phyloP scores from a whole-genome alignment of 2,329 filamentous ascomycete species.

The Ophiocordyceps unilateralis region DNA sequence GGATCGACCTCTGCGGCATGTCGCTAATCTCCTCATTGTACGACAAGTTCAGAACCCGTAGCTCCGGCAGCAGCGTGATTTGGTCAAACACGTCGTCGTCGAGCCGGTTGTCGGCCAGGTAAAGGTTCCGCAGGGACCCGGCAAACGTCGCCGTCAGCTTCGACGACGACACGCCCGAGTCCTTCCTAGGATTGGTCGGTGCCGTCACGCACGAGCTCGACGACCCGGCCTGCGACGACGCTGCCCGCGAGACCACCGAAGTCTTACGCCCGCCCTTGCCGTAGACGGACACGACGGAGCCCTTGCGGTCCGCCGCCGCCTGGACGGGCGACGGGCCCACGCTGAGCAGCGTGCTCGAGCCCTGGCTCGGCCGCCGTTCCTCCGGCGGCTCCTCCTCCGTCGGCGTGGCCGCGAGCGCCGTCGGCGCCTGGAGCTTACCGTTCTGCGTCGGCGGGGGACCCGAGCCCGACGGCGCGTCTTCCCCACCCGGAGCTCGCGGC shows the following conservation, averaged over 20 bases:
- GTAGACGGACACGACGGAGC: slow-evolving; percentile 67
- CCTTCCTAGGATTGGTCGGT: slow-evolving; percentile 49
- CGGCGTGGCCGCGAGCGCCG: slow-evolving; percentile 38
- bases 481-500: slow-evolving; percentile 40
- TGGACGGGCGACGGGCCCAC: slow-evolving; percentile 56
- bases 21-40: slow-evolving; percentile 84
- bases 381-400: slow-evolving; percentile 65
- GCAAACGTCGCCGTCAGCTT: slow-evolving; percentile 76
- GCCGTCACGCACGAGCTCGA: slow-evolving; percentile 31
- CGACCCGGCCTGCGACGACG: slow-evolving; percentile 22
- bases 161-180: slow-evolving; percentile 69
- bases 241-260: slow-evolving; percentile 56
- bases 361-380: slow-evolving; percentile 64
- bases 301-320: slow-evolving; percentile 46
- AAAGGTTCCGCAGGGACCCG: slow-evolving; percentile 65
- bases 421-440: slow-evolving; percentile 22
- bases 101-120: slow-evolving; percentile 82
- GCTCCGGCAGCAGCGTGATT: slow-evolving; percentile 61
- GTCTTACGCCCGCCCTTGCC: slow-evolving; percentile 70
- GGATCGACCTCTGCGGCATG: slow-evolving; percentile 74
- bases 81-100: slow-evolving; percentile 94
- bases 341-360: slow-evolving; percentile 59
- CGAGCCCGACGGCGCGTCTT: slow-evolving; percentile 6
- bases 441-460: slow-evolving; percentile 17
- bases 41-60: slow-evolving; percentile 79